Evolutionary conservation across 805 yeast species (phyloP), one percentile per base, ranked within the genome.

Genomic region (Yamadazyma sp.): DNA sequence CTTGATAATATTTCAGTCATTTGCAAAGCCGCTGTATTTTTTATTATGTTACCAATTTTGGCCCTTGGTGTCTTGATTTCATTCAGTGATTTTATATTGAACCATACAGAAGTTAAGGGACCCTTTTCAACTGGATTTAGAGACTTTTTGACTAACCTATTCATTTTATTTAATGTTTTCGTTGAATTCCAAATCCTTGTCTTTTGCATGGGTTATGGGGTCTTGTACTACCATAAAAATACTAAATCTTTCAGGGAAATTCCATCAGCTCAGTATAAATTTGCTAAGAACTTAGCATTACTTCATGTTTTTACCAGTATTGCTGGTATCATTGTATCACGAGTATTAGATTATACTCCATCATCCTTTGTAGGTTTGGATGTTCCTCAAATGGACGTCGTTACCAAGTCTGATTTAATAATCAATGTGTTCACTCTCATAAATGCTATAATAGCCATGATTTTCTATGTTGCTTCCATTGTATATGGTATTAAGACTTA

Each of bases 131-230:
- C 27, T n/a, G 13, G 13, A 7, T 12, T 25, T 25, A 7, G 14
- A 25, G 16, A 13, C 19, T 15, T 13, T 13, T 21, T 7, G 10
- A 17, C 18, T 12, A 6, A 11, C 21, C 7, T 24, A 33, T n/a
- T 14, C 13, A 14, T 7, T 7, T 4, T 37, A 21, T 51, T 39
- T 27, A 17, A 6, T 3, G 17, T 36, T 9, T 25, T 38, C 5
- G 9, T 38, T n/a, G 32, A 41, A 8, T 50, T 39, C 29, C 35
- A 49, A 29, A 27, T 49, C 11, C 48, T 59, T 23, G 29, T 57
- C 22, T 56, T 61, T 32, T 41, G 60, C 21, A 59, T 60, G 65
- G 67, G 67, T 1, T 59, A 55, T 32, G 67, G 67, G 3, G 62
- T 59, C 4, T 38, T 58, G 16, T 60, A 55, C 38, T 54, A 50